A percentile compares a stretch with the other conserved stretches of the same genome.
Conservation (phyloP, 2,329 filamentous ascomycete genomes). For the Aureobasidium uvarum region DNA sequence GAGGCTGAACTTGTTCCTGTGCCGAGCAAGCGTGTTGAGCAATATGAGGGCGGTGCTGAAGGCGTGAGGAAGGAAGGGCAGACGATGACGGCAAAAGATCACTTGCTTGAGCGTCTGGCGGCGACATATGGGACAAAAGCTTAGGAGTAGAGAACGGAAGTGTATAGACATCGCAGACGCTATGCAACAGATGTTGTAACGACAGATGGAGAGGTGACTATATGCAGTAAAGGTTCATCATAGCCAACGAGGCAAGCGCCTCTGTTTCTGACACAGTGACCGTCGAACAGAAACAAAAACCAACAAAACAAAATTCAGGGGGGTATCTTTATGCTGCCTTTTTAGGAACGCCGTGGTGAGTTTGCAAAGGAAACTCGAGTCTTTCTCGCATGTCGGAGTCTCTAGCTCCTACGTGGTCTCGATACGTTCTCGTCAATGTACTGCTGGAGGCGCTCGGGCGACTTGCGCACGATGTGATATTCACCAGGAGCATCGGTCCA, state of each 20-base stretch:
- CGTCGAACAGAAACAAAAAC: not conserved
- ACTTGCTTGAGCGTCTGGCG: constrained; percentile 57
- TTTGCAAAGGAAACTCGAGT: constrained; percentile 9
- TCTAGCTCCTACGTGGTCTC: constrained; percentile 3
- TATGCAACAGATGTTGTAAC: not conserved
- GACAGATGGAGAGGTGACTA: not conserved
- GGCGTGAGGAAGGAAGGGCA: constrained; percentile 43
- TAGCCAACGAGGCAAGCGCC: not conserved
- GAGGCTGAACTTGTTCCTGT: constrained; percentile 54
- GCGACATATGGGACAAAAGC: constrained; percentile 55
- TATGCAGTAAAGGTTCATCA: constrained; percentile 4
- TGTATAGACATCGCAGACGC: constrained; percentile 3
- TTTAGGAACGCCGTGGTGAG: not conserved
- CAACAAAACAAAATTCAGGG: not conserved
- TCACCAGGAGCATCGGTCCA: constrained; percentile 83
- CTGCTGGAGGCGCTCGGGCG: constrained; percentile 16
- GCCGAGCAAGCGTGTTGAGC: constrained; percentile 52
- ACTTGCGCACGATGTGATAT: constrained; percentile 83
- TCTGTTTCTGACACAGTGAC: not conserved
- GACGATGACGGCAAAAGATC: constrained; percentile 58
- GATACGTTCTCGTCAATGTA: not conserved
- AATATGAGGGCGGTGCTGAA: constrained; percentile 38
- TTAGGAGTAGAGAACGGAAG: constrained; percentile 5
- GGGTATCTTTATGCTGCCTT: constrained; percentile 23
- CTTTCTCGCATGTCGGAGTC: not conserved